A percentile compares a stretch with the other conserved stretches of the same genome.
Conservation (phyloP, 306 rosid genomes). For the Castanea sativa region DNA sequence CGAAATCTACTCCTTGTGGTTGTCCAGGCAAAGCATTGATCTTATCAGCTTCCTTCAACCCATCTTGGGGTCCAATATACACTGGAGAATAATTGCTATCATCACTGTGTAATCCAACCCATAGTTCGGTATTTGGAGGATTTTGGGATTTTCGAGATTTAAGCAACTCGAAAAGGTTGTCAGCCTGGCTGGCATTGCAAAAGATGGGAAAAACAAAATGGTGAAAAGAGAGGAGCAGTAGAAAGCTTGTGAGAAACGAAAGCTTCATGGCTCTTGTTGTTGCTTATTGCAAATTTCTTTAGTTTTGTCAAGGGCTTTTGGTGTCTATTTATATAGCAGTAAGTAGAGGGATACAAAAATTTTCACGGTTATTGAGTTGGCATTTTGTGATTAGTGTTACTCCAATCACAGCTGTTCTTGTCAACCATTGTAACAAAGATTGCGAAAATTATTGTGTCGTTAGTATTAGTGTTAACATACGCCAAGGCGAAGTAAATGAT, state of each 20-base stretch:
- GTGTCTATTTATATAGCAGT: not conserved
- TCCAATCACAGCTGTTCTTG: no score
- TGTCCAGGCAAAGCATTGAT: constrained; percentile 56
- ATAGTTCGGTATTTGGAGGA: not conserved
- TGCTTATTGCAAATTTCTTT: not conserved
- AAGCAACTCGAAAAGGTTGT: constrained; percentile 33
- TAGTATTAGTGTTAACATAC: no score
- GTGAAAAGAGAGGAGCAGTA: constrained; percentile 4
- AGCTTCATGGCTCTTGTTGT: not conserved
- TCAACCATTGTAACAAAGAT: no score
- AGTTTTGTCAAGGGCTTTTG: not conserved
- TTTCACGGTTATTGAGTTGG: no score
- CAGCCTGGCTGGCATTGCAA: constrained; percentile 35
- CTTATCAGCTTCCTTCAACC: constrained; percentile 36
- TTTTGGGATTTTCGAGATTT: constrained; percentile 28
- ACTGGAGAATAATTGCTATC: not conserved
- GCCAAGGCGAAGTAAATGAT: no score
- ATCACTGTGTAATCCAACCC: constrained; percentile 21
- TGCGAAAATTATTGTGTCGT: no score
- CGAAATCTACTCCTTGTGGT: constrained; percentile 47
- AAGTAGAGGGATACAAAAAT: no score
- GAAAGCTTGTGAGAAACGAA: not conserved
- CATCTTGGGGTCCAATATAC: constrained; percentile 26
- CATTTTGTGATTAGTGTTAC: no score
- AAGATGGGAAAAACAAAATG: constrained; percentile 18